phyloP scores from a whole-genome alignment of 257 asterid genomes.

The Solanum habrochaites region DNA sequence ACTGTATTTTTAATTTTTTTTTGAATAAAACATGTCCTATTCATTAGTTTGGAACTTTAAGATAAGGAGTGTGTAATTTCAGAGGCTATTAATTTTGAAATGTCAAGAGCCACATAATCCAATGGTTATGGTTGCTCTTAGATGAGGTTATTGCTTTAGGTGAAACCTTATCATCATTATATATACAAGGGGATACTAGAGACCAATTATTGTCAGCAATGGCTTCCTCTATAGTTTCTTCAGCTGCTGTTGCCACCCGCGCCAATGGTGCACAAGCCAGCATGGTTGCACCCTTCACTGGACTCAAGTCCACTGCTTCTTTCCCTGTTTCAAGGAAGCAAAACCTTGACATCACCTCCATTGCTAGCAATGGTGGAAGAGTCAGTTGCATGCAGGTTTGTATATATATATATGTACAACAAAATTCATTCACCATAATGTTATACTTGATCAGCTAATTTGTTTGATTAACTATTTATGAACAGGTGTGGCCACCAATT shows the following conservation, averaged over 20 bases:
- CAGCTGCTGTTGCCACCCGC: slow-evolving; percentile 10
- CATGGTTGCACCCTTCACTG: slow-evolving; percentile 31
- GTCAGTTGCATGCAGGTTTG: slow-evolving; percentile 45
- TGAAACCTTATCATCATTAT: slow-evolving; percentile 1
- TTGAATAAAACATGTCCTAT: not conserved
- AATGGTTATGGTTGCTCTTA: slow-evolving; percentile 5
- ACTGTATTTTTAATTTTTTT: not conserved
- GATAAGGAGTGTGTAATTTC: not conserved
- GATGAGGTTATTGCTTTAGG: not conserved
- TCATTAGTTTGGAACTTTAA: not conserved
- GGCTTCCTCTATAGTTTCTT: slow-evolving; percentile 33
- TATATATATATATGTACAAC: not conserved
- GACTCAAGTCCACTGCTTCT: slow-evolving; percentile 18
- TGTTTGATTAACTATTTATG: not conserved
- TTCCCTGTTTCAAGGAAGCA: slow-evolving; percentile 11
- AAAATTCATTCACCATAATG: not conserved
- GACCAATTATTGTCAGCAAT: slow-evolving; percentile 1
- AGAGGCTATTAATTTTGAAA: not conserved
- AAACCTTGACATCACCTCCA: slow-evolving; percentile 19
- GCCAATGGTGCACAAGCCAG: slow-evolving; percentile 16
- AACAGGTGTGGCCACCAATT: not conserved
- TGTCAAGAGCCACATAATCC: slow-evolving; percentile 21
- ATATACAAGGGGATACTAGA: slow-evolving; percentile 1
- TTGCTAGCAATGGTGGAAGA: slow-evolving; percentile 35
- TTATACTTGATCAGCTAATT: not conserved